Percentiles rank a stretch among this genome's conserved stretches.
Evolutionary conservation across 1,139 yeast genomes (phyloP).

Genomic region (Debaryomyces udenii): DNA sequence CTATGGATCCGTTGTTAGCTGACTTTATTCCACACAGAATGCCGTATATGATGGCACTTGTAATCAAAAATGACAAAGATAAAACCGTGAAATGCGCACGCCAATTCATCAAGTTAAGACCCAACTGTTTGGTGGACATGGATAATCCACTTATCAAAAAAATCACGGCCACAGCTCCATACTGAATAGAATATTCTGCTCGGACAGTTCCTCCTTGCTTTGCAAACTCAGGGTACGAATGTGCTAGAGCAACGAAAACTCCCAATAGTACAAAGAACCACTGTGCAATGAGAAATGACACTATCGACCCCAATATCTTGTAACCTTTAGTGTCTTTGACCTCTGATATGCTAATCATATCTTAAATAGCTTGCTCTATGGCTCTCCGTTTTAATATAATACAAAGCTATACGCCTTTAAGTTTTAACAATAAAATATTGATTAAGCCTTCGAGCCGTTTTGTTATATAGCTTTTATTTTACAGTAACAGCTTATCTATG

Average conservation of each 20-base stretch:
- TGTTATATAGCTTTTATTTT: too few species aligned
- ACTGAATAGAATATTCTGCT: slow-evolving; percentile 76
- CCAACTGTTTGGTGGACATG: slow-evolving; percentile 64
- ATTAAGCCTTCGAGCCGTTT: too few species aligned
- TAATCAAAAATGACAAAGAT: slow-evolving; percentile 68
- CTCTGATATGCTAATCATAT: slow-evolving; percentile 8
- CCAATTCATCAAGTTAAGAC: slow-evolving; percentile 70
- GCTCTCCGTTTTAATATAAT: too few species aligned
- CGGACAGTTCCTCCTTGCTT: slow-evolving; percentile 76
- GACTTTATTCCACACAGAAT: slow-evolving; percentile 66
- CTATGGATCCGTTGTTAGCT: slow-evolving; percentile 60
- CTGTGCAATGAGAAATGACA: slow-evolving; percentile 37
- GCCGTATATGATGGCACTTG: slow-evolving; percentile 77
- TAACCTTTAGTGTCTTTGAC: slow-evolving; percentile 13
- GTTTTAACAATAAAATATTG: too few species aligned
- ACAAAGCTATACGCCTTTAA: too few species aligned
- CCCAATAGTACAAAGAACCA: slow-evolving; percentile 83
- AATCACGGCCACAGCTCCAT: slow-evolving; percentile 85
- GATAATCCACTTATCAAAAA: slow-evolving; percentile 80
- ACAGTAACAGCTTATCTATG: too few species aligned
- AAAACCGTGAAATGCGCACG: slow-evolving; percentile 78
- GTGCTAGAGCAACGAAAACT: slow-evolving; percentile 71
- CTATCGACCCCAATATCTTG: slow-evolving; percentile 19
- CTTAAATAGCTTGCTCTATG: not conserved
- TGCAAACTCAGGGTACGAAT: slow-evolving; percentile 80